Evolutionary conservation across 1,139 yeast genomes (phyloP), one percentile per base, ranked within the genome.

Genomic region (Candida smagusa): DNA sequence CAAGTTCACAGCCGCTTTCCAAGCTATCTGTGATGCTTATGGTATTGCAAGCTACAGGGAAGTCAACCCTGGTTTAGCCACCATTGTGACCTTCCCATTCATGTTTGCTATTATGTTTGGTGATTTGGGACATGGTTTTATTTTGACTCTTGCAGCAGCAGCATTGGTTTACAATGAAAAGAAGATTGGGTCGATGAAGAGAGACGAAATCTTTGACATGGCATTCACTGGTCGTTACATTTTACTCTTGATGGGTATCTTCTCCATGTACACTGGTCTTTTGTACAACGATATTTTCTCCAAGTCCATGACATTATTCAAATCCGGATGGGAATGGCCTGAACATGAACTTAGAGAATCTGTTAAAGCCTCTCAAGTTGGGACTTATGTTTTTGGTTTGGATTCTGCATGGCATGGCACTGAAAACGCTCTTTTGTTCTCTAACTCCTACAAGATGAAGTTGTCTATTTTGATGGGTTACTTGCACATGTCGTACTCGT

Each of bases 91-190:
- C 2, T 84, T 84, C 68, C 94, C 94, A 28, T 84, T 84, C 54
- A 81, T 84, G 88, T 84, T 84, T 63, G 90, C 94, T 26, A 79
- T 84, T 49, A 84, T 84, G 94, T 84, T 84, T 67, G 94, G 94
- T 71, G 94, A 84, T 63, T 61, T 83, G 44, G 94, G 94, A 21
- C 94, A 84, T 58, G 94, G 94, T 3, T 70, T 84, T 45, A 71
- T 84, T 41, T 63, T 84, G 52, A 62, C 77, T 34, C 61, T 81
- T 45, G 81, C 82, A 24, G 89, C 87, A 1, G 57, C 69, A 29
- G 55, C 67, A 13, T 63, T 84, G 48, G 88, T 84, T 6, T 50
- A 73, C 38, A 77, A 79, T 52, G 92, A 84, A 54, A 76, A 70
- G 48, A 66, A 69, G 40, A 68, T 84, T 34, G 76, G 71, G 22